phyloP scores from a whole-genome alignment of 257 asterid genomes.

The Solanum bukasovii region DNA sequence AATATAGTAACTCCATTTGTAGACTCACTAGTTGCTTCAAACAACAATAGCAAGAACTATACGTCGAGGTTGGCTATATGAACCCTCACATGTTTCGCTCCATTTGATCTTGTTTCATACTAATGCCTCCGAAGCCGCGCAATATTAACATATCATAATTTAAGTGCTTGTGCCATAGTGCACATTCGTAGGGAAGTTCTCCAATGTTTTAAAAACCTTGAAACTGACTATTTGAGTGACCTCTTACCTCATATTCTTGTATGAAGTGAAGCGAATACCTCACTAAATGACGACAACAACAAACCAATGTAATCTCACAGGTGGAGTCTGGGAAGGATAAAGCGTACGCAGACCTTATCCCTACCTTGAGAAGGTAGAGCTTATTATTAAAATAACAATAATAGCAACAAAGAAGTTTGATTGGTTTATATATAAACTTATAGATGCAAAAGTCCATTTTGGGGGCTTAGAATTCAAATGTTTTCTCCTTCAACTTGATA shows the following conservation, averaged over 20 bases:
- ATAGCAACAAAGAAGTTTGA: no score
- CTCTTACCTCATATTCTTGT: no score
- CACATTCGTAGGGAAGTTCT: background rate
- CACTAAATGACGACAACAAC: no score
- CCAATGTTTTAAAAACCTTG: no score
- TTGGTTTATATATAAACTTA: no score
- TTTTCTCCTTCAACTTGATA: background rate
- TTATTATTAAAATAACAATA: no score
- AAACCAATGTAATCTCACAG: no score
- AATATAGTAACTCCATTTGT: background rate
- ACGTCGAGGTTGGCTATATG: background rate
- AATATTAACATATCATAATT: background rate
- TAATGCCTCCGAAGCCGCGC: background rate
- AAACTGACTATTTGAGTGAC: no score
- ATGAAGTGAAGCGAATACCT: no score
- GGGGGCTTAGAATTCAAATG: background rate
- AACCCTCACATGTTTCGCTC: background rate
- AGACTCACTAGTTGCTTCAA: background rate
- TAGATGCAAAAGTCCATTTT: background rate
- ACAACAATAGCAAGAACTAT: background rate
- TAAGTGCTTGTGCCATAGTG: background rate
- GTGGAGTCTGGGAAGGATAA: no score
- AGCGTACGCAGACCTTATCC: no score
- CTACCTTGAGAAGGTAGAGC: no score
- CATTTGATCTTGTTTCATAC: background rate